Evolutionary conservation across 805 yeast species (phyloP).

Genomic region (Myxozyma neotropica): DNA sequence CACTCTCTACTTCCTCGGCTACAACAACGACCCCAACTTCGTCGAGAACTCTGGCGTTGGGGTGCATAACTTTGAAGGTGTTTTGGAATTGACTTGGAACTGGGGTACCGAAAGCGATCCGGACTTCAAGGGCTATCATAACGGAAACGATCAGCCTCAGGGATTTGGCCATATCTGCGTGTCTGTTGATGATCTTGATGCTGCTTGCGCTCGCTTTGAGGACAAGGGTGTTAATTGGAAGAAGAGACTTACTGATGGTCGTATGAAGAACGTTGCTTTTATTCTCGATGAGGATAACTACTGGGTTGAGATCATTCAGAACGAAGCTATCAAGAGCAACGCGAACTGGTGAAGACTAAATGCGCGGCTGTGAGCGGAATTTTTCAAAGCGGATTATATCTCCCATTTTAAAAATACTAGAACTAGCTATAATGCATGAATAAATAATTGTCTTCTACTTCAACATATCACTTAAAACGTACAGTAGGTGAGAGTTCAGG

Average conservation of each 20-base stretch:
- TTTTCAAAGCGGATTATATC: neutral
- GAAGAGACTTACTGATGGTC: constrained; percentile 48
- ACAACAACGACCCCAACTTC: constrained; percentile 47
- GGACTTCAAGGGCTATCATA: constrained; percentile 72
- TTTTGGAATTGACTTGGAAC: constrained; percentile 90
- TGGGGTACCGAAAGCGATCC: constrained; percentile 90
- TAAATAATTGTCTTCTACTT: neutral
- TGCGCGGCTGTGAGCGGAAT: neutral
- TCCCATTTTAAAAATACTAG: neutral
- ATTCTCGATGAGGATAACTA: constrained; percentile 90
- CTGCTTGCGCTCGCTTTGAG: constrained; percentile 54
- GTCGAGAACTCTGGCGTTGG: constrained; percentile 48
- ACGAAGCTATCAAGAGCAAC: constrained; percentile 28
- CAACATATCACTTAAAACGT: neutral
- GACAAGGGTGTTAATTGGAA: constrained; percentile 54
- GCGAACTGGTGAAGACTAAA: constrained; percentile 21
- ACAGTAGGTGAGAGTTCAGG: neutral
- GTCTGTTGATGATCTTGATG: constrained; percentile 62
- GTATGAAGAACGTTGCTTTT: constrained; percentile 70
- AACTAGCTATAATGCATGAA: neutral
- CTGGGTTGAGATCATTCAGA: constrained; percentile 65
- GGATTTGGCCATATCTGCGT: constrained; percentile 90
- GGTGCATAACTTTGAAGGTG: constrained; percentile 55
- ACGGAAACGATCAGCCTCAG: constrained; percentile 74
- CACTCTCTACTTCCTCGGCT: constrained; percentile 84